phyloP scores from a whole-genome alignment of 1,139 yeast species.

The Hemisphaericaspora xylanilytica region DNA sequence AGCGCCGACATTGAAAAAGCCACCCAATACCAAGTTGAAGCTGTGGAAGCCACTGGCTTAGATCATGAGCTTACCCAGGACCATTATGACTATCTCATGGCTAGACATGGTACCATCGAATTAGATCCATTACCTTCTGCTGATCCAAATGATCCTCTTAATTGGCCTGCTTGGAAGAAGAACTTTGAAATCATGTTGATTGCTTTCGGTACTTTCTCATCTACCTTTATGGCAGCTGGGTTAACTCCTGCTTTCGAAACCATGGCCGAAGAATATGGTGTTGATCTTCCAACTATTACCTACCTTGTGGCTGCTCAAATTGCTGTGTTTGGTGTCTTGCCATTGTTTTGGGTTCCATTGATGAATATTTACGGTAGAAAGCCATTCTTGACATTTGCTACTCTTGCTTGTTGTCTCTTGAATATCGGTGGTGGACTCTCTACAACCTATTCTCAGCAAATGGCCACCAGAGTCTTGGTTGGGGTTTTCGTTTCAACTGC shows the following conservation, averaged over 20 bases:
- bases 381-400: constrained; percentile 10
- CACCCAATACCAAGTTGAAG: constrained; percentile 3
- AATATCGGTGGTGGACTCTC: constrained; percentile 18
- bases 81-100: constrained; percentile 15
- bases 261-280: constrained; percentile 14
- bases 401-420: constrained; percentile 13
- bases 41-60: constrained; percentile 3
- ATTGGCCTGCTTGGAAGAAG: constrained; percentile 17
- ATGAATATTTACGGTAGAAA: constrained; percentile 19
- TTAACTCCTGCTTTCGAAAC: constrained; percentile 17
- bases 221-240: constrained; percentile 20
- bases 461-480: constrained; percentile 17
- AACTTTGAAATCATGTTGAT: constrained; percentile 15
- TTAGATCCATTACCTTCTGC: constrained; percentile 18
- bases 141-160: constrained; percentile 18
- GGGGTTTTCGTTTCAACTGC: constrained; percentile 16
- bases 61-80: constrained; percentile 10
- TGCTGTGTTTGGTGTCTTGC: constrained; percentile 15
- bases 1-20: constrained; percentile 10
- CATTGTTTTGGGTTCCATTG: constrained; percentile 17
- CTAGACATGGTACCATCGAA: constrained; percentile 17
- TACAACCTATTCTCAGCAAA: constrained; percentile 16
- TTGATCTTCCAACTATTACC: constrained; percentile 14
- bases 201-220: constrained; percentile 16
- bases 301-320: constrained; percentile 18